Base-by-base conservation (phyloP, 1,284 basidiomycete species). In the Tilletia setariae region DNA sequence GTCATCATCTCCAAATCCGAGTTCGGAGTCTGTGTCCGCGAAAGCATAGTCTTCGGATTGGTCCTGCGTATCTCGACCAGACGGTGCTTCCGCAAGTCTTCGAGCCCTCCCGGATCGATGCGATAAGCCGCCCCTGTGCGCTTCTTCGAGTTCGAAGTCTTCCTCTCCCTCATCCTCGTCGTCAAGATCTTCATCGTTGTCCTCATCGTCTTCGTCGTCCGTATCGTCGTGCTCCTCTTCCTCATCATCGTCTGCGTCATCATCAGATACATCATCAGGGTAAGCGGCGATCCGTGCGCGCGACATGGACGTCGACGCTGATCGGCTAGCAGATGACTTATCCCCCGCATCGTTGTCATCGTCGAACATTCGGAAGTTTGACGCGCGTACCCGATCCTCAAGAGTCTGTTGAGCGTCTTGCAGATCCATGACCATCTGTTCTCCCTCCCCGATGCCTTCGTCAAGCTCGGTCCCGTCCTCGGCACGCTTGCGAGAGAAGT, bases 381-480 rank as follows among this genome's bases (percentile, higher is more conserved):
- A 92, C 68, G 87, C 87, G 15, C 89, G 87, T 15, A 97, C 90
- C 1, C 87, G 88, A 72, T 94, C 92, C 70, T 90, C 94, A 15
- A 99, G 88, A 0, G 94, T 98, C 8, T 86, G 83, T 44, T 86
- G 85, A 16, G 90, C 91, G 71, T 94, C 95, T 83, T 99, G 96
- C 15, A 99, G 86, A 79, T 93, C 90, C 86, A 97, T 91, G 15
- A 98, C 94, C 95, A 99, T 98, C 80, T 89, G 88, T 79, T 98
- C 94, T 15, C 95, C 96, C 84, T 98, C 95, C 13, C 94, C 80
- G 90, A 65, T 65, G 19, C 70, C 49, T 19, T 69, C 66, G 35
- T 63, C 56, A 89, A 89, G 85, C 70, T 89, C 87, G 13, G 83
- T 83, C 63, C 75, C 82, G 42, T 79, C 83, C 67, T 83, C 82